Evolutionary conservation across 352 stramenopile genomes (phyloP).

Genomic region (Globisporangium spiculum): DNA sequence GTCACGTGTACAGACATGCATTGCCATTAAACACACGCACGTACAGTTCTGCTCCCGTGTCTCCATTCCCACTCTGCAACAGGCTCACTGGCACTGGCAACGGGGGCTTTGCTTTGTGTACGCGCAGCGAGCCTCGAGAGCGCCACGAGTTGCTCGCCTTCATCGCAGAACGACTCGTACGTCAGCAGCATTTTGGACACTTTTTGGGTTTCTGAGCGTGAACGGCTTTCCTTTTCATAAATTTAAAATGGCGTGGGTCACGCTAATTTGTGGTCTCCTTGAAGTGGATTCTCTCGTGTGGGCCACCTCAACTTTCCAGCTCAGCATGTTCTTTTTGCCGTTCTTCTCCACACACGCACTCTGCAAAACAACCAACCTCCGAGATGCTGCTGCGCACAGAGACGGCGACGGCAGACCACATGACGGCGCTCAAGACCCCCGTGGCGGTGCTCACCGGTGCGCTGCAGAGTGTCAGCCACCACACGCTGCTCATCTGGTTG

Average conservation of each 20-base stretch:
- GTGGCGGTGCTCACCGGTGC: slow-evolving; percentile 1
- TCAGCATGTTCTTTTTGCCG: slow-evolving; percentile 1
- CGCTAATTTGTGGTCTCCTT: background rate
- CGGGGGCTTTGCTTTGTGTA: background rate
- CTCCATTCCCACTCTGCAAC: slow-evolving; percentile 58
- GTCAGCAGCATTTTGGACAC: slow-evolving; percentile 30
- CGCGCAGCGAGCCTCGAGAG: slow-evolving; percentile 32
- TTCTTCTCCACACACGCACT: background rate
- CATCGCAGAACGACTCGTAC: slow-evolving; percentile 46
- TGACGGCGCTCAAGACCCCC: slow-evolving; percentile 11
- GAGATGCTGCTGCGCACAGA: slow-evolving; percentile 20
- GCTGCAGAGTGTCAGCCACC: slow-evolving; percentile 27
- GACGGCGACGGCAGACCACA: background rate
- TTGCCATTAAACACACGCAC: background rate
- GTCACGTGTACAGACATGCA: background rate
- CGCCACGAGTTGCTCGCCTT: slow-evolving; percentile 41
- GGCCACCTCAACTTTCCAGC: background rate
- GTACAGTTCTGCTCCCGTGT: slow-evolving; percentile 44
- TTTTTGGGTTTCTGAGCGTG: background rate
- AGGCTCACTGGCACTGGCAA: background rate
- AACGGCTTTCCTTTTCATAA: background rate
- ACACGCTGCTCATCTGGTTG: slow-evolving; percentile 49
- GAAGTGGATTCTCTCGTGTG: slow-evolving; percentile 12
- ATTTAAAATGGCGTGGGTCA: background rate
- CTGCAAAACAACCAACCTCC: background rate